phyloP scores from a whole-genome alignment of 2,329 filamentous ascomycete genomes.

The Ascochyta fabae region DNA sequence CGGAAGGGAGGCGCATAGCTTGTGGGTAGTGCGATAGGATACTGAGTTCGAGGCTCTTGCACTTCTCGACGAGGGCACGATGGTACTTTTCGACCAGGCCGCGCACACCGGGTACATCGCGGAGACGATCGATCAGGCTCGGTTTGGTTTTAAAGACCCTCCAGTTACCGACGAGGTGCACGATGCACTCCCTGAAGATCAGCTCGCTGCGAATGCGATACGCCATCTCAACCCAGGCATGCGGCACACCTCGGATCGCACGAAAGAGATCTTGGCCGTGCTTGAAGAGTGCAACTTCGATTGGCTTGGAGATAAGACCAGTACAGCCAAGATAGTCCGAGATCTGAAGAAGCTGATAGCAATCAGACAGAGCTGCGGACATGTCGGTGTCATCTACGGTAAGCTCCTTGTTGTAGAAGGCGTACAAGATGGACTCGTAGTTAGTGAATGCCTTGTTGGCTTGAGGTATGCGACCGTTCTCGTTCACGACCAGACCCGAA shows the following conservation, averaged over 20 bases:
- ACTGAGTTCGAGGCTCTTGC: constrained; percentile 34
- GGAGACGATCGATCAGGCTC: constrained; percentile 21
- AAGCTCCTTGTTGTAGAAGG: constrained; percentile 55
- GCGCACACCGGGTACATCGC: constrained; percentile 28
- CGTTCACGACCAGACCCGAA: constrained; percentile 37
- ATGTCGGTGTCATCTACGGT: constrained; percentile 51
- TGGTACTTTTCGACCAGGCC: constrained; percentile 44
- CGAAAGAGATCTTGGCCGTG: constrained; percentile 56
- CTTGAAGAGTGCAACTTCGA: constrained; percentile 57
- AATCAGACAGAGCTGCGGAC: constrained; percentile 48
- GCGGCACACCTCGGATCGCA: constrained; percentile 52
- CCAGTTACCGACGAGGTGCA: constrained; percentile 55
- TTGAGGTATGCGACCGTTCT: constrained; percentile 45
- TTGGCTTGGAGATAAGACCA: constrained; percentile 51
- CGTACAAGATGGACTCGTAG: constrained; percentile 55
- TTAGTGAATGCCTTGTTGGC: constrained; percentile 36
- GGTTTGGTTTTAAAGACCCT: constrained; percentile 23
- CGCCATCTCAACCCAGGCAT: constrained; percentile 56
- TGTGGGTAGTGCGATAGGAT: constrained; percentile 39
- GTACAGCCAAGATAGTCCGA: constrained; percentile 56
- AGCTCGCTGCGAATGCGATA: constrained; percentile 54
- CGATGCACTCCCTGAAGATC: constrained; percentile 55
- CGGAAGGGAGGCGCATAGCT: constrained; percentile 31
- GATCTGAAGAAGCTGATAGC: constrained; percentile 52
- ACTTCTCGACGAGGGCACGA: constrained; percentile 31